Conservation (phyloP, 2,329 filamentous ascomycete species). For the Dactylellina cionopaga region DNA sequence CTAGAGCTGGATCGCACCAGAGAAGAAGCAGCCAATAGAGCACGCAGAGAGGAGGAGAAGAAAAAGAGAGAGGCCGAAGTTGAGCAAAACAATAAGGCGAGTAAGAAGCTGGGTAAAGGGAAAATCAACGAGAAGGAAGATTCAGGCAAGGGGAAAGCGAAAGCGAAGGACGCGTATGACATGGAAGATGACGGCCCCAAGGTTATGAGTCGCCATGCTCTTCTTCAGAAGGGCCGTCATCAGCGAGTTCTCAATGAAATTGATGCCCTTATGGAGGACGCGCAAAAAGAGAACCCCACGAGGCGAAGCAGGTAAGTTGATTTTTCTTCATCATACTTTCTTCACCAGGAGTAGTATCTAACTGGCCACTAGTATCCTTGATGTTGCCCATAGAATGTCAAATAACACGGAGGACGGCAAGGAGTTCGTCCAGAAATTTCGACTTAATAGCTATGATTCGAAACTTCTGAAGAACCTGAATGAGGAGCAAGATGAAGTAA, state of each 20-base stretch:
- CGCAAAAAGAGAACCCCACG: slow-evolving; percentile 40
- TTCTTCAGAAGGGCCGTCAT: slow-evolving; percentile 42
- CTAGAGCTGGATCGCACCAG: slow-evolving; percentile 30
- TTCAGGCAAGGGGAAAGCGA: slow-evolving; percentile 4
- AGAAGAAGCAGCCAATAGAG: slow-evolving; percentile 21
- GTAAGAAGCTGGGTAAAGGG: slow-evolving; percentile 17
- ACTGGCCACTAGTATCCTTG: slow-evolving; percentile 30
- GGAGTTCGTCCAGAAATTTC: slow-evolving; percentile 47
- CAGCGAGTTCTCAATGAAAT: slow-evolving; percentile 47
- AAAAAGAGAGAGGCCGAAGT: slow-evolving; percentile 3
- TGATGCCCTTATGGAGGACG: slow-evolving; percentile 45
- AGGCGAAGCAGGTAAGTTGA: slow-evolving; percentile 40
- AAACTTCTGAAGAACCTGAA: slow-evolving; percentile 37
- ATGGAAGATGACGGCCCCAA: slow-evolving; percentile 41
- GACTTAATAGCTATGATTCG: slow-evolving; percentile 42
- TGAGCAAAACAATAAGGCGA: background rate
- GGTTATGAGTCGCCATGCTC: slow-evolving; percentile 43
- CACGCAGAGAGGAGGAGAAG: slow-evolving; percentile 23
- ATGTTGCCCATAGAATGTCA: slow-evolving; percentile 43
- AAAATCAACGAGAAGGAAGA: slow-evolving; percentile 12
- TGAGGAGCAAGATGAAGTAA: slow-evolving; percentile 31
- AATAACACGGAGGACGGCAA: slow-evolving; percentile 41
- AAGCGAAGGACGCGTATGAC: slow-evolving; percentile 17
- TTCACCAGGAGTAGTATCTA: background rate
- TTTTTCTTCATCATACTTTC: background rate